Evolutionary conservation across 192 early-diverging fungal species (phyloP).

Genomic region (Coemansia sp.): DNA sequence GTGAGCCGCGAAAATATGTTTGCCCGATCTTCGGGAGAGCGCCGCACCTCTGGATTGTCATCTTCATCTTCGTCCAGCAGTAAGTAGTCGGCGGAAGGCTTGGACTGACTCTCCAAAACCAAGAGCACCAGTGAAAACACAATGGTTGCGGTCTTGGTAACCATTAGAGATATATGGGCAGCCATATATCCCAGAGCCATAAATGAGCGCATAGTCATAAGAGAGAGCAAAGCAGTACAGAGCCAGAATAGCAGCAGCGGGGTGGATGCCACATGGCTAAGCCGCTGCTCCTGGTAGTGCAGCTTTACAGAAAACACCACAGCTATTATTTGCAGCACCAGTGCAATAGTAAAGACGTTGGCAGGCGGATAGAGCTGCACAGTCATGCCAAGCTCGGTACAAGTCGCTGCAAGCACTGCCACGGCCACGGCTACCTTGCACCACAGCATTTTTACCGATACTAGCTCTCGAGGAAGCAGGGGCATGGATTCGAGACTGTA

Average conservation of each 20-base stretch:
- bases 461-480: not conserved
- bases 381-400: slow-evolving; percentile 6
- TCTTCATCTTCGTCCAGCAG: slow-evolving; percentile 14
- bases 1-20: slow-evolving; percentile 42
- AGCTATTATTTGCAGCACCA: slow-evolving; percentile 24
- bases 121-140: slow-evolving; percentile 15
- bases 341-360: slow-evolving; percentile 13
- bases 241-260: slow-evolving; percentile 44
- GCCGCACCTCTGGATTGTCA: not conserved
- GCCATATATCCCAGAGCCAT: not conserved
- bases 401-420: slow-evolving; percentile 14
- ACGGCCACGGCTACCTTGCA: slow-evolving; percentile 5
- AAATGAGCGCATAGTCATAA: slow-evolving; percentile 29
- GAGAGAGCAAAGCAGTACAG: slow-evolving; percentile 5
- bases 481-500: not conserved
- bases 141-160: slow-evolving; percentile 5
- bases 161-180: not conserved
- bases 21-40: slow-evolving; percentile 1
- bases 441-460: slow-evolving; percentile 5
- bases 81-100: slow-evolving; percentile 17
- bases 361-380: not conserved
- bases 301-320: slow-evolving; percentile 11
- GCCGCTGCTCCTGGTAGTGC: slow-evolving; percentile 25
- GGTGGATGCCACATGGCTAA: slow-evolving; percentile 21
- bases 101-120: slow-evolving; percentile 28